These are phyloP conservation scores for Penicillium steckii DNA, from an alignment of 495 filamentous ascomycete species.

Conservation along the genomic window DNA sequence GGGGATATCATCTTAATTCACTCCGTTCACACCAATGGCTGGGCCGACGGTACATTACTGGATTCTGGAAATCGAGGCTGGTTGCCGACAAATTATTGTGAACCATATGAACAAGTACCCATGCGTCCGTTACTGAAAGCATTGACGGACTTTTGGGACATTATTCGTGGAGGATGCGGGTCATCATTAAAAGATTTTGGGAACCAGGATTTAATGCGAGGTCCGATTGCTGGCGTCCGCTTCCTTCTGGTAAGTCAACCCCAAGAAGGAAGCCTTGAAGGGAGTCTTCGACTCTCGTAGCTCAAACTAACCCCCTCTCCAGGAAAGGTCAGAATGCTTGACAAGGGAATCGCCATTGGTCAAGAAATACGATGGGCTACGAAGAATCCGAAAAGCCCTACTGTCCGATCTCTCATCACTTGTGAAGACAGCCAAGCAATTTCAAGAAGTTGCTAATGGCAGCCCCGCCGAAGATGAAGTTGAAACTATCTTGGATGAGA, in stretches of 20 bases:
- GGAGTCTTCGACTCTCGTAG: no score
- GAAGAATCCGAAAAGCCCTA: slow-evolving; percentile 78
- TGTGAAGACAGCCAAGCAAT: slow-evolving; percentile 79
- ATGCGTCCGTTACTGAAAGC: slow-evolving; percentile 85
- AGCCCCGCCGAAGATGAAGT: slow-evolving; percentile 55
- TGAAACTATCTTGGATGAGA: slow-evolving; percentile 81
- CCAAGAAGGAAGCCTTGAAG: neutral
- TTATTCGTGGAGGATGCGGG: slow-evolving; percentile 68
- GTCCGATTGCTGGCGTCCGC: slow-evolving; percentile 89
- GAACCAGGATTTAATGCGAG: slow-evolving; percentile 87
- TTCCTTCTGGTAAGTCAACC: slow-evolving; percentile 72
- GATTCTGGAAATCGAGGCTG: slow-evolving; percentile 87
- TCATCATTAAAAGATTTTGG: slow-evolving; percentile 70
- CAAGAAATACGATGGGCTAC: slow-evolving; percentile 69
- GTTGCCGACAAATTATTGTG: slow-evolving; percentile 98
- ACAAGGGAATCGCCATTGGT: slow-evolving; percentile 77
- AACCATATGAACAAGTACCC: slow-evolving; percentile 82
- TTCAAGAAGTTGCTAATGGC: slow-evolving; percentile 63
- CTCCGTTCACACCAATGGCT: slow-evolving; percentile 97
- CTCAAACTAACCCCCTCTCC: slow-evolving; percentile 1
- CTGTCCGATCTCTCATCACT: slow-evolving; percentile 85
- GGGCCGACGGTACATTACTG: slow-evolving; percentile 96
- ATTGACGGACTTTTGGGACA: slow-evolving; percentile 88
- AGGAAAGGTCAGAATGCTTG: slow-evolving; percentile 88
- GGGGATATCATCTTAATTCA: slow-evolving; percentile 95